phyloP scores from a whole-genome alignment of 208 protist species.

The Leishmania lainsoni region DNA sequence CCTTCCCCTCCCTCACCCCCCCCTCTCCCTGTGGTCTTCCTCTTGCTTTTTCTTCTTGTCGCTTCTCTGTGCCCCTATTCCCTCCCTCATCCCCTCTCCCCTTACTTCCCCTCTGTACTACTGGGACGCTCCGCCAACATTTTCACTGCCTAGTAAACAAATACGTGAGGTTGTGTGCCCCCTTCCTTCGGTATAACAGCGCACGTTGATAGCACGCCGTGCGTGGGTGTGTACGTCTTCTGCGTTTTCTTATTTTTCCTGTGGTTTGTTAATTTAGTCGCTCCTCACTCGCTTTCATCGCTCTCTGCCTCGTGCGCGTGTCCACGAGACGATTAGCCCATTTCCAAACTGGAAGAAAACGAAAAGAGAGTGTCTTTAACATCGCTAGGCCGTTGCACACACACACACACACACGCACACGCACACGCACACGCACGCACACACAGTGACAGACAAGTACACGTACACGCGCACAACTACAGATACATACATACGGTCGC shows the following conservation, averaged over 20 bases:
- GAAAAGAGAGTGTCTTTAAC: background rate
- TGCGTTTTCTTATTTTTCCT: conserved; percentile 6
- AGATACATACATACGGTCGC: background rate
- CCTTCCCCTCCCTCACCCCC: background rate
- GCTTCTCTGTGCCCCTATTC: background rate
- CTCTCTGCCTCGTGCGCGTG: background rate
- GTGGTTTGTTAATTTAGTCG: background rate
- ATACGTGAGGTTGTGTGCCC: background rate
- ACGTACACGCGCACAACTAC: background rate
- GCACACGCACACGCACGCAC: too few relatives aligned
- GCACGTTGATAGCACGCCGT: background rate
- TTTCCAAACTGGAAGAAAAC: background rate
- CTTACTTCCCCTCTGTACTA: background rate
- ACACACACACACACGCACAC: background rate
- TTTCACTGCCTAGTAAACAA: background rate
- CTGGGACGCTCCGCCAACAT: background rate
- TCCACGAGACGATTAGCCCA: background rate
- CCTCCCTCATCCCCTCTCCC: background rate
- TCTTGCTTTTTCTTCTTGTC: background rate
- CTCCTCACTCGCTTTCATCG: background rate
- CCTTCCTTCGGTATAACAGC: background rate
- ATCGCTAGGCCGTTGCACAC: background rate
- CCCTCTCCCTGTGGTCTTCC: background rate
- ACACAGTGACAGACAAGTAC: background rate
- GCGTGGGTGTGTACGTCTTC: conserved; percentile 3